phyloP scores from a whole-genome alignment of 1,284 basidiomycete genomes.

The Amylostereum chailletii region DNA sequence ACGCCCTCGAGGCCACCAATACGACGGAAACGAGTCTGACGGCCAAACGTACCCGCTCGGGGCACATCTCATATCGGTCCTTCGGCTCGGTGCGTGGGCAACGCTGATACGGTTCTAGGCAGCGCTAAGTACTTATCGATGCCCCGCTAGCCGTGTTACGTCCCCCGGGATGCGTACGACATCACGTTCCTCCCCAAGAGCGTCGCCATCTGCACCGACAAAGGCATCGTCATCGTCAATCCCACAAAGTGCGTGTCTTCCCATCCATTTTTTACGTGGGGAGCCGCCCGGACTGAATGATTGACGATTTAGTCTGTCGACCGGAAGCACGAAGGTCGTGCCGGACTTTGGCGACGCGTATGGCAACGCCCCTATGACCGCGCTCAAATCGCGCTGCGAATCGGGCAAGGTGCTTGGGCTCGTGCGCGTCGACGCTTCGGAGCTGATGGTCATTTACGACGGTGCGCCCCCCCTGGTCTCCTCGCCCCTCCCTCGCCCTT shows the following conservation, averaged over 20 bases:
- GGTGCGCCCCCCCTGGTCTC: slow-evolving; percentile 31
- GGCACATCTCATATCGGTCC: slow-evolving; percentile 37
- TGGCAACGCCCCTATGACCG: slow-evolving; percentile 30
- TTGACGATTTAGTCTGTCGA: slow-evolving; percentile 22
- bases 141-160: slow-evolving; percentile 43
- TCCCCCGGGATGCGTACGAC: slow-evolving; percentile 59
- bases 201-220: slow-evolving; percentile 54
- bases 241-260: slow-evolving; percentile 48
- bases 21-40: slow-evolving; percentile 20
- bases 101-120: no score
- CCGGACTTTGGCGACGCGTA: slow-evolving; percentile 51
- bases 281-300: not conserved
- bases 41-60: slow-evolving; percentile 22
- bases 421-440: slow-evolving; percentile 42
- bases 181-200: slow-evolving; percentile 51
- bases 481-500: not conserved
- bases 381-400: slow-evolving; percentile 53
- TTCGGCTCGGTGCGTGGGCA: slow-evolving; percentile 49
- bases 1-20: slow-evolving; percentile 32
- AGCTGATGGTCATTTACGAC: slow-evolving; percentile 67
- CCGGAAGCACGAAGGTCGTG: slow-evolving; percentile 36
- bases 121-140: slow-evolving; percentile 2
- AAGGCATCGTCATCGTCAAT: slow-evolving; percentile 55
- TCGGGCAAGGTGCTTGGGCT: slow-evolving; percentile 58
- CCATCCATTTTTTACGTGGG: not conserved